These are phyloP conservation scores for Trypanosoma boissoni DNA, from an alignment of 208 protist genomes.

Conservation along the genomic window DNA sequence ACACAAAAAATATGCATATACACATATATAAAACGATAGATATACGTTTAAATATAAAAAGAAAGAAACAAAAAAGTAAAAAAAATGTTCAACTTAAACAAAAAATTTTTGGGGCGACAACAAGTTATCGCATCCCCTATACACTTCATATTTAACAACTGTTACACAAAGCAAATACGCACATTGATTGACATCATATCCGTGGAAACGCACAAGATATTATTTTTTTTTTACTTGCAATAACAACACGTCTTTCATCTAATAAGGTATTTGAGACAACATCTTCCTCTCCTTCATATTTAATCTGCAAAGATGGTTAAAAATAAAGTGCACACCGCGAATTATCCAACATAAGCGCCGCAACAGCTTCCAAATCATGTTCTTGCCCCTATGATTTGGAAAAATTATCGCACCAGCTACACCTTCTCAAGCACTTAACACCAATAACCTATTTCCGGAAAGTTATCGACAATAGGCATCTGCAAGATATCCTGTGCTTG, in stretches of 20 bases:
- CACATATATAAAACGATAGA: not conserved
- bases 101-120: not conserved
- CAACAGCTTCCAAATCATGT: not conserved
- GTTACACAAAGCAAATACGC: constrained; percentile 16
- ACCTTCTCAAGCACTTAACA: not conserved
- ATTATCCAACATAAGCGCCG: not conserved
- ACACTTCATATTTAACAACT: constrained; percentile 1
- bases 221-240: no score
- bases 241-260: not conserved
- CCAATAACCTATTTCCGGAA: not conserved
- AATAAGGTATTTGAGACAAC: constrained; percentile 9
- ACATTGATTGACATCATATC: constrained; percentile 20
- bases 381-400: constrained; percentile 13
- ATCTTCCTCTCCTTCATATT: constrained; percentile 2
- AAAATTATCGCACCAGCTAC: constrained; percentile 11
- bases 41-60: not conserved
- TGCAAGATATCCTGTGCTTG: not conserved
- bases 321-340: constrained; percentile 18
- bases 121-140: not conserved
- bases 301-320: constrained; percentile 4
- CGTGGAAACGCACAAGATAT: constrained; percentile 24
- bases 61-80: not conserved
- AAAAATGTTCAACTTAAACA: not conserved
- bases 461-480: constrained; percentile 6
- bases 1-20: not conserved